phyloP scores from a whole-genome alignment of 176 grass and related monocot genomes.

The Pontederia crassipes region DNA sequence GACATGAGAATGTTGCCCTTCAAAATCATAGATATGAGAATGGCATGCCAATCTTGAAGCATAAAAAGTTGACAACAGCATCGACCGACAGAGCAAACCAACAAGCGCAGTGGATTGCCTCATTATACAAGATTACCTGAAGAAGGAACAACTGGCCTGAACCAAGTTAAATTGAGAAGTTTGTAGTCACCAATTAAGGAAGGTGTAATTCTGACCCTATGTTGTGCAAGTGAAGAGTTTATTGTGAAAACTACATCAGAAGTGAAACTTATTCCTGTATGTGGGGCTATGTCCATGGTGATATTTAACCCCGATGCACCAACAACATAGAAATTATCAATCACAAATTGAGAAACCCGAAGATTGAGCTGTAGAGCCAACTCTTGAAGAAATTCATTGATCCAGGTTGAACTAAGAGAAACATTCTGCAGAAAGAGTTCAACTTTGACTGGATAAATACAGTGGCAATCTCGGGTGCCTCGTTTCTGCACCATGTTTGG shows the following conservation, averaged over 20 bases:
- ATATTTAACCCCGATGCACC: conserved; percentile 94
- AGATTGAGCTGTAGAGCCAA: conserved; percentile 67
- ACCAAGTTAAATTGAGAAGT: conserved; percentile 96
- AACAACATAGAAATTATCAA: conserved; percentile 96
- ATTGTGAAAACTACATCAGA: conserved; percentile 47
- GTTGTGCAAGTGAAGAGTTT: conserved; percentile 56
- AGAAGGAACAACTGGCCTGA: conserved; percentile 47
- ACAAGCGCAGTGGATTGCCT: no score
- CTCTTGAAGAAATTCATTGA: conserved; percentile 69
- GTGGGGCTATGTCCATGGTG: conserved; percentile 90
- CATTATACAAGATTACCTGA: conserved; percentile 38
- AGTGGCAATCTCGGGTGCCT: conserved; percentile 52
- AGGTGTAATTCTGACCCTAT: conserved; percentile 64
- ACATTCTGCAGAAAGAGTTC: conserved; percentile 90
- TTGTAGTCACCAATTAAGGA: conserved; percentile 67
- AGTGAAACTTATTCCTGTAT: conserved; percentile 78
- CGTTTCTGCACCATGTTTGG: conserved; percentile 72
- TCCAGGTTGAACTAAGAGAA: conserved; percentile 82
- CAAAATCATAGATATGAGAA: no score
- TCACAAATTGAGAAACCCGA: conserved; percentile 59
- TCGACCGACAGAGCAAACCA: no score
- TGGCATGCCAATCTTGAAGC: no score
- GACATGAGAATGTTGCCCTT: no score
- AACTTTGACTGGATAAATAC: conserved; percentile 84
- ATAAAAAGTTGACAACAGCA: no score